Evolutionary conservation across 805 yeast species (phyloP).

Genomic region (Yamadazyma nakazawae): DNA sequence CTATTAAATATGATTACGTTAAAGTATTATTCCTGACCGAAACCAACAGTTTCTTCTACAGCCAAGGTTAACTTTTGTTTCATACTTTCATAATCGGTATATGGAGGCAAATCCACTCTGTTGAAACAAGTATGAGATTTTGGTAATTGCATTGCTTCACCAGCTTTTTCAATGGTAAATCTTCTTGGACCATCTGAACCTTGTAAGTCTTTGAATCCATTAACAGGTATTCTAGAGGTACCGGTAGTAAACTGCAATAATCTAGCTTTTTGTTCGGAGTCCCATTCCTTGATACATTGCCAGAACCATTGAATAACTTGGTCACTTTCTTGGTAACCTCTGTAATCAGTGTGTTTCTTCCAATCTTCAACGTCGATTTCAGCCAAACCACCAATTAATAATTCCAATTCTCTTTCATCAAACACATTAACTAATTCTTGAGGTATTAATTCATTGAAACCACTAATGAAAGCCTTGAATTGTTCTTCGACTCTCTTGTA

Average conservation of each 20-base stretch:
- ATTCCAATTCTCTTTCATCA: slow-evolving; percentile 95
- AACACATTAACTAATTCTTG: slow-evolving; percentile 95
- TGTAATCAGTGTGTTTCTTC: slow-evolving; percentile 98
- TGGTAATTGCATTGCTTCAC: slow-evolving; percentile 89
- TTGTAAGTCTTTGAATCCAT: slow-evolving; percentile 97
- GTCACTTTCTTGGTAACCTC: slow-evolving; percentile 96
- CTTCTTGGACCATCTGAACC: slow-evolving; percentile 99
- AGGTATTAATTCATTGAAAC: slow-evolving; percentile 95
- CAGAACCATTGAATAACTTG: slow-evolving; percentile 99
- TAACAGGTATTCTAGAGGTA: slow-evolving; percentile 97
- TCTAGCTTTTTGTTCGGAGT: slow-evolving; percentile 93
- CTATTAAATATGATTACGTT: not conserved
- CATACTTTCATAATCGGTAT: slow-evolving; percentile 76
- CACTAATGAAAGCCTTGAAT: slow-evolving; percentile 93
- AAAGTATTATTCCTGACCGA: slow-evolving; percentile 79
- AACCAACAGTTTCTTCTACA: slow-evolving; percentile 98
- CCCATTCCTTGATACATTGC: slow-evolving; percentile 92
- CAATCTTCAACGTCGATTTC: slow-evolving; percentile 98
- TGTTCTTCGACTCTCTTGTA: slow-evolving; percentile 91
- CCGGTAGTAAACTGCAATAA: slow-evolving; percentile 97
- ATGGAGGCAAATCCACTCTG: slow-evolving; percentile 97
- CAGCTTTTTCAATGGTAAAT: slow-evolving; percentile 97
- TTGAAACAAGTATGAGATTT: slow-evolving; percentile 98
- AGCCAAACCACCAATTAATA: slow-evolving; percentile 96
- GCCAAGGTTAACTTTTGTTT: slow-evolving; percentile 91